Base-by-base conservation (phyloP, 768 basidiomycete genomes). In the Filobasidium floriforme region DNA sequence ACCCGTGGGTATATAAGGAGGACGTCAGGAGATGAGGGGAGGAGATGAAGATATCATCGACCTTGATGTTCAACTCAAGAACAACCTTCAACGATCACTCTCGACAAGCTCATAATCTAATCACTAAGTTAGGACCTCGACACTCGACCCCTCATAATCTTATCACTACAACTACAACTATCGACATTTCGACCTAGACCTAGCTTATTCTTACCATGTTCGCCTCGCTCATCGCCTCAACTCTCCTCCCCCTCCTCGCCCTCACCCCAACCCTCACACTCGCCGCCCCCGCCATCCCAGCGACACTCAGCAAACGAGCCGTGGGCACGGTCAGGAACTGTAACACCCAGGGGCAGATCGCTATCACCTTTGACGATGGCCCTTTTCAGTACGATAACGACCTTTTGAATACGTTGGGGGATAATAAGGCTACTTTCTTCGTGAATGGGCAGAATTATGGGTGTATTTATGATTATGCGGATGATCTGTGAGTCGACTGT, bases 381-480 rank as follows among this genome's bases (percentile, higher is more conserved):
- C 76, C 78, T 1, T 73, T 59, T 32, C 41, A 59, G 28, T 65
- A 65, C 44, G 64, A 65, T 18, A 14, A 32, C 10, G 64, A 65
- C n/a, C 26, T 65, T 26, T 22, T 32, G 19, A 40, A 19, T 1
- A 40, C 49, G n/a, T 40, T 63, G 22, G 67, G 69, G 15, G 72
- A 66, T 24, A 69, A 60, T 4, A 76, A 76, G 61, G 76, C 70
- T 0, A 77, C 76, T 1, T 79, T 77, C 70, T 79, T 79, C 74
- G 65, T 79, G 24, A 79, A 78, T 60, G 75, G 77, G 18, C 74
- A 76, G 68, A 79, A 77, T 71, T 78, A 76, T 61, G 73, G 40
- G 14, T 77, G 77, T 68, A 78, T 78, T 63, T 77, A 77, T 59
- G 72, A 78, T 66, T 66, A 65, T 37, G 69, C 71, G 19, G 73